A percentile compares a stretch with the other conserved stretches of the same genome.
Evolutionary conservation across 164 flowering plant species (phyloP).

Genomic region (Paratinospora sagittata): DNA sequence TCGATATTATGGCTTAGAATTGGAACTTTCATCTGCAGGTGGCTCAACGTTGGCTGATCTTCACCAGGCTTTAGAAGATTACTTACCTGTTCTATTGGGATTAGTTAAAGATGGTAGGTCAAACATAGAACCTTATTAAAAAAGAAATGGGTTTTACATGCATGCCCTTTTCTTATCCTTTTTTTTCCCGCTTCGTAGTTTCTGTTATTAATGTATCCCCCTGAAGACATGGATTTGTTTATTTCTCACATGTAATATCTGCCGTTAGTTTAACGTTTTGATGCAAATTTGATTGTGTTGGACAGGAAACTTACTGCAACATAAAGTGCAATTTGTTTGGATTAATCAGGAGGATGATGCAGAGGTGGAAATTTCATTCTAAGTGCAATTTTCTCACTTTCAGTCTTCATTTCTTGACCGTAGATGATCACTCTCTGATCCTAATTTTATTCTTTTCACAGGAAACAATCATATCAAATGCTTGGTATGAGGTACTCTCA

Average conservation of each 20-base stretch:
- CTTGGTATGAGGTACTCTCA: constrained; percentile 94
- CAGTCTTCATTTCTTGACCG: not conserved
- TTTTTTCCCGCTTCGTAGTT: too few species aligned
- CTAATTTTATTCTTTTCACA: constrained; percentile 26
- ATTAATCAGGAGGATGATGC: constrained; percentile 86
- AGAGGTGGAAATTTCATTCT: constrained; percentile 46
- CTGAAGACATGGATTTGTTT: not conserved
- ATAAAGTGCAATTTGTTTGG: constrained; percentile 81
- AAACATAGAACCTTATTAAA: too few species aligned
- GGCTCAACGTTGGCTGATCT: constrained; percentile 78
- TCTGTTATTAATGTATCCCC: not conserved
- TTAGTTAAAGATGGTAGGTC: constrained; percentile 64
- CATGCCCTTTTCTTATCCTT: too few species aligned
- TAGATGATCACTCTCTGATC: constrained; percentile 12
- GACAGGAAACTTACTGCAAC: constrained; percentile 73
- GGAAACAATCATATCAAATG: constrained; percentile 82
- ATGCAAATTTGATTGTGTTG: constrained; percentile 14
- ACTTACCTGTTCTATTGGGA: constrained; percentile 76
- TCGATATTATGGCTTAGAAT: not conserved
- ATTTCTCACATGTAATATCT: not conserved
- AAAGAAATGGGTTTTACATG: too few species aligned
- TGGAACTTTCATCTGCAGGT: constrained; percentile 33
- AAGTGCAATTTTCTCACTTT: not conserved
- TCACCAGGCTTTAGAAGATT: constrained; percentile 75
- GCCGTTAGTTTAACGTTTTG: not conserved